Percentiles rank a stretch among this genome's conserved stretches.
phyloP scores from a whole-genome alignment of 2,329 filamentous ascomycete species.

The Cordyceps cicadae region DNA sequence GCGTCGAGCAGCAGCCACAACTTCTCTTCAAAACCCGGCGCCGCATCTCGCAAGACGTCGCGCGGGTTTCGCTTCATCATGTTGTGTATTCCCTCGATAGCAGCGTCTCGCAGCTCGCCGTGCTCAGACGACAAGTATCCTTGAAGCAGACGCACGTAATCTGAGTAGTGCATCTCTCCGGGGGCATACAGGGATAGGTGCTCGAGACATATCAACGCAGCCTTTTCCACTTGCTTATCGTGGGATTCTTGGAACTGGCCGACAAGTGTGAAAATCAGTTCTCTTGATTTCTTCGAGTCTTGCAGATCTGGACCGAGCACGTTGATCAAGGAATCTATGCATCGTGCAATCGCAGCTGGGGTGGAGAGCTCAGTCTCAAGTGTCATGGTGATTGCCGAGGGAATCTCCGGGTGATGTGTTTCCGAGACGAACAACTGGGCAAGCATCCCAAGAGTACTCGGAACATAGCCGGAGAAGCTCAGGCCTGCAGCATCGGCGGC shows the following conservation, averaged over 20 bases:
- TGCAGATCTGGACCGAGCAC: constrained; percentile 92
- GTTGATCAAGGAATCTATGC: constrained; percentile 92
- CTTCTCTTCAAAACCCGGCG: constrained; percentile 76
- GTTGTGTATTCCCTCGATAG: constrained; percentile 83
- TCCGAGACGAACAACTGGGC: constrained; percentile 89
- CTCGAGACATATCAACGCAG: constrained; percentile 75
- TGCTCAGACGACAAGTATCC: constrained; percentile 64
- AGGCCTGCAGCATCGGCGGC: constrained; percentile 89
- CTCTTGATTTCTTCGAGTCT: constrained; percentile 82
- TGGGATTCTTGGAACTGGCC: constrained; percentile 73
- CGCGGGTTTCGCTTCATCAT: constrained; percentile 88
- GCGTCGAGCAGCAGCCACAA: constrained; percentile 85
- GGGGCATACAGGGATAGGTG: constrained; percentile 89
- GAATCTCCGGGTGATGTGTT: constrained; percentile 78
- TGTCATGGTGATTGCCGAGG: constrained; percentile 76
- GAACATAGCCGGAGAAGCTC: constrained; percentile 84
- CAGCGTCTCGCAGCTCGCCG: constrained; percentile 64
- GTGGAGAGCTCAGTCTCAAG: constrained; percentile 80
- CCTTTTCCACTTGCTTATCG: constrained; percentile 60
- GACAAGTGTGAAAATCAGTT: constrained; percentile 82
- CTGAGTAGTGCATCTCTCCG: constrained; percentile 71
- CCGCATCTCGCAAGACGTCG: constrained; percentile 69
- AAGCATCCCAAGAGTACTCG: constrained; percentile 85
- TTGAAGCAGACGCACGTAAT: constrained; percentile 78
- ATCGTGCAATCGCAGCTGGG: constrained; percentile 73